Conservation (phyloP, 805 yeast species). For the Zygosaccharomyces rouxii region DNA sequence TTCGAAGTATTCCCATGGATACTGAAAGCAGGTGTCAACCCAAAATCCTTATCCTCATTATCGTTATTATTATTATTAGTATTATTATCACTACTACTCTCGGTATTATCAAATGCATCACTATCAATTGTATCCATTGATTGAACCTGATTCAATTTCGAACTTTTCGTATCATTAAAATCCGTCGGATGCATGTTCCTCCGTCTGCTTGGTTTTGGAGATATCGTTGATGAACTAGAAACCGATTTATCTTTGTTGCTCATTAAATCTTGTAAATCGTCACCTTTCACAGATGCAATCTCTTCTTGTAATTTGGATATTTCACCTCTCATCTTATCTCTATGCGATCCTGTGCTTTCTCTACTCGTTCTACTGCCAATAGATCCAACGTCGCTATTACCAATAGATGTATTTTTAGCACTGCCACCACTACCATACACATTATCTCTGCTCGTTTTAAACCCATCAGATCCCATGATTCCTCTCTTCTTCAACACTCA, state of each 20-base stretch:
- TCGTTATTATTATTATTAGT: not conserved
- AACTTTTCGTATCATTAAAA: not conserved
- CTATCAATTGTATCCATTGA: not conserved
- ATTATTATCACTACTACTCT: not conserved
- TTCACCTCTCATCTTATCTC: slow-evolving; percentile 1
- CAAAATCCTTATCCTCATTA: slow-evolving; percentile 5
- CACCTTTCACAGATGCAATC: slow-evolving; percentile 10
- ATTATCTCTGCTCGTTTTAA: not conserved
- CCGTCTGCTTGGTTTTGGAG: slow-evolving; percentile 1
- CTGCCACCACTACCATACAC: not conserved
- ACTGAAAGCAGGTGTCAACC: slow-evolving; percentile 9
- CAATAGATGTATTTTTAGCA: not conserved
- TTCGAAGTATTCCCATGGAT: slow-evolving; percentile 20
- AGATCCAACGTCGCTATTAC: not conserved
- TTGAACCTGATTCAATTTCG: not conserved
- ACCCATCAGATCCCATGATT: not conserved
- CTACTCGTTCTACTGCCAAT: not conserved
- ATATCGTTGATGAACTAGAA: not conserved
- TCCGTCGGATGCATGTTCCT: not conserved
- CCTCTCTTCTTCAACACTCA: not conserved
- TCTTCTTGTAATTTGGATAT: slow-evolving; percentile 9
- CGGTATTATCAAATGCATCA: not conserved
- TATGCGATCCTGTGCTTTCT: not conserved
- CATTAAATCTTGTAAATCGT: slow-evolving; percentile 7
- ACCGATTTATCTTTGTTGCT: slow-evolving; percentile 1